phyloP scores from a whole-genome alignment of 2,329 filamentous ascomycete genomes.

The Fusarium haematococcum region DNA sequence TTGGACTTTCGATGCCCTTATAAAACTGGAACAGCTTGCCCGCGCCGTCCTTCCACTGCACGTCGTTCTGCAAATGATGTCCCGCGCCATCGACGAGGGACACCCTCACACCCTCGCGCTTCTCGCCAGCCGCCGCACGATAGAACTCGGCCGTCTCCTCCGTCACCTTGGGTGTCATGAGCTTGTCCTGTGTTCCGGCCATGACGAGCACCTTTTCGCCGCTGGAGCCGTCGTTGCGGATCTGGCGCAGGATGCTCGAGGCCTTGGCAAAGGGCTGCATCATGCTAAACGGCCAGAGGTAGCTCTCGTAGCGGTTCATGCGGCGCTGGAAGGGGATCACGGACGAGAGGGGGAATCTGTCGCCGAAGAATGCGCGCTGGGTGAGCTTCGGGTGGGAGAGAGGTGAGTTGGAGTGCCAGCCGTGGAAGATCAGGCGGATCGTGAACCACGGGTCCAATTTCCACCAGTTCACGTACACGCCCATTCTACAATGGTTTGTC shows the following conservation, averaged over 20 bases:
- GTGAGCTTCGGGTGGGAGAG: slow-evolving; percentile 63
- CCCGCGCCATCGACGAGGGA: slow-evolving; percentile 58
- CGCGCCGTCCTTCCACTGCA: slow-evolving; percentile 60
- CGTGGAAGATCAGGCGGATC: slow-evolving; percentile 58
- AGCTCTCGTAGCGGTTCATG: slow-evolving; percentile 63
- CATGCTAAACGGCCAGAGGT: slow-evolving; percentile 64
- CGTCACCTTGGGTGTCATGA: slow-evolving; percentile 55
- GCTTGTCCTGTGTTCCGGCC: slow-evolving; percentile 54
- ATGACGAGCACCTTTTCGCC: slow-evolving; percentile 52
- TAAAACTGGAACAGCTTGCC: slow-evolving; percentile 58
- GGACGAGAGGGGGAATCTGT: slow-evolving; percentile 52
- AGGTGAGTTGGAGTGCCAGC: slow-evolving; percentile 63
- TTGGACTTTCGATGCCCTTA: slow-evolving; percentile 19
- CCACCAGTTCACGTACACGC: slow-evolving; percentile 60
- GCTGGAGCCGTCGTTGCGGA: slow-evolving; percentile 39
- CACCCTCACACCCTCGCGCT: slow-evolving; percentile 53
- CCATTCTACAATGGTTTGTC: slow-evolving; percentile 49
- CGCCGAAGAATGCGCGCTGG: slow-evolving; percentile 63
- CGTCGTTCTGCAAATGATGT: slow-evolving; percentile 67
- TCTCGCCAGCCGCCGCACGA: slow-evolving; percentile 17
- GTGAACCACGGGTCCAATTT: slow-evolving; percentile 61
- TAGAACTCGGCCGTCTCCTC: slow-evolving; percentile 51
- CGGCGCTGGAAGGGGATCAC: slow-evolving; percentile 57
- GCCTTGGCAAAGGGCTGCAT: slow-evolving; percentile 57
- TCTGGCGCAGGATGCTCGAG: slow-evolving; percentile 53